These are phyloP conservation scores for Chlamydomonas reinhardtii DNA, from an alignment of 163 green algal species.

Conservation along the genomic window DNA sequence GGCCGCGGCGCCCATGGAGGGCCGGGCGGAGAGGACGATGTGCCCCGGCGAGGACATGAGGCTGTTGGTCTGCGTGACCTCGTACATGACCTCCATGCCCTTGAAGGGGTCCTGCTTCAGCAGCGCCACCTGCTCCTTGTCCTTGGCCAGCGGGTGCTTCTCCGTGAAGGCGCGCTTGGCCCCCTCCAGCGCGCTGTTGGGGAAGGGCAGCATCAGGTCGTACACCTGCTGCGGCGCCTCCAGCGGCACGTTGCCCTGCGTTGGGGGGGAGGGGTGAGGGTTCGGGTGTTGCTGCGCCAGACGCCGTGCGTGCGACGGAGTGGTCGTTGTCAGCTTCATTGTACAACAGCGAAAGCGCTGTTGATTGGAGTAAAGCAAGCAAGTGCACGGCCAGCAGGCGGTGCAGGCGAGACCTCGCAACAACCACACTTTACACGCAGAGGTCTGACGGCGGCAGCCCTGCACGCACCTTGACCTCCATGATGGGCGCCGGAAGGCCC, in stretches of 20 bases:
- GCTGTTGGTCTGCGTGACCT: conserved; percentile 69
- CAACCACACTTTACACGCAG: too few relatives aligned
- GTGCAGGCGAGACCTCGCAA: too few relatives aligned
- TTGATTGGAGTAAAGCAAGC: too few relatives aligned
- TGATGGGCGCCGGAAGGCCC: conserved; percentile 60
- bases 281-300: too few relatives aligned
- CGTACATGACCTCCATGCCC: conserved; percentile 53
- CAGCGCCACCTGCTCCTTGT: conserved; percentile 72
- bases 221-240: conserved; percentile 60
- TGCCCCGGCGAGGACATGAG: conserved; percentile 57
- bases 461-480: conserved; percentile 60
- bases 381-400: too few relatives aligned
- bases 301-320: too few relatives aligned
- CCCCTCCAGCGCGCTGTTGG: conserved; percentile 74
- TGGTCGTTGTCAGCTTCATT: too few relatives aligned
- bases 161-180: conserved; percentile 80
- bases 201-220: conserved; percentile 74
- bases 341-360: too few relatives aligned
- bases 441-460: too few relatives aligned
- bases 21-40: conserved; percentile 50
- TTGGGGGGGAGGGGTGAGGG: background rate
- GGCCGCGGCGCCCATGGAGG: background rate
- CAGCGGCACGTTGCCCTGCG: conserved; percentile 51
- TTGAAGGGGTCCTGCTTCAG: conserved; percentile 56
- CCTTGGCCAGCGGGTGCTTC: conserved; percentile 79